Evolutionary conservation across 257 asterid species (phyloP), one percentile per base, ranked within the genome.

Genomic region (Nicotiana paniculata): DNA sequence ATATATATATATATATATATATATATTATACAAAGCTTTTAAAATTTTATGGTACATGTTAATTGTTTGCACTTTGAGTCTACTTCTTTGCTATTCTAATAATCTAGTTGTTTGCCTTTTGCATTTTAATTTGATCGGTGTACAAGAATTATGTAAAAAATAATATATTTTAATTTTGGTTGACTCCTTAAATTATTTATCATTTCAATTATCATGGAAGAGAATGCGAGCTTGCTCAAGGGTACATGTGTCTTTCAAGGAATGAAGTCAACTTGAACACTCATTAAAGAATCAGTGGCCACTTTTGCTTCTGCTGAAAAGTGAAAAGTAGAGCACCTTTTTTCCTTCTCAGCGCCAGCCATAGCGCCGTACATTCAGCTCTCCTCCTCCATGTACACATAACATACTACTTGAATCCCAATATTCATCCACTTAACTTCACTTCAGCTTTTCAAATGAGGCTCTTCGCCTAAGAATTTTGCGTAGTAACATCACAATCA

Each of bases 241-340:
- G 77, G 33, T 18, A 37, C 7, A 9, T 18, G 10, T 5, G 57
- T 69, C 57, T 69, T 69, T 37, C 28, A 3, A 32, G 0, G 74
- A 66, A 66, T 15, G 48, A 11, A 48, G 62, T 74, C 79, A 74
- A 74, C 43, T 66, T 12, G 17, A 53, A 7, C 24, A 26, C 62
- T 74, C 62, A 15, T 74, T 51, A 74, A 74, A 51, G 16, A 74
- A 74, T 74, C 16, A 51, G 79, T 74, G 79, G 79, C 63, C 79
- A 26, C 28, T 48, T 58, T 74, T 74, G 28, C 39, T 24, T 13
- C 59, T 2, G 21, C 59, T 13, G 6, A 13, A 72, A 72, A 72
- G 59, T 72, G 32, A 72, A 72, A 72, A 72, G 58, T 72, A 46
- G n/a, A 39, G 3, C 6, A 39, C 33, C 21, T 72, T 72, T 28